Conservation (phyloP, 2,329 filamentous ascomycete species). For the Cordyceps farinosa region DNA sequence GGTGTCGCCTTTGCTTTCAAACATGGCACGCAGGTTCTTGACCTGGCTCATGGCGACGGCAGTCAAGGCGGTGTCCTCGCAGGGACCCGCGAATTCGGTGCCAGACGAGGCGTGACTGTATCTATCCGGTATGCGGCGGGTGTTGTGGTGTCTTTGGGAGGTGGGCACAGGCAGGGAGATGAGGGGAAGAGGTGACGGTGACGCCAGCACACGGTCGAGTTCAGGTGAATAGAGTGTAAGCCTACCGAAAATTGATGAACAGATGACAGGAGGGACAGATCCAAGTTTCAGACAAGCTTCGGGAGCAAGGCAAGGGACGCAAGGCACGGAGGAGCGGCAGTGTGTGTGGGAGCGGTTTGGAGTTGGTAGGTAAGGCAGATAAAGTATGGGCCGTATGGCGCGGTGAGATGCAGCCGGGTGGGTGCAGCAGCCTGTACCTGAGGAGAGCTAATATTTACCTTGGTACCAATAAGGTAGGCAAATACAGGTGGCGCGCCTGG, state of each 20-base stretch:
- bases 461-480: background rate
- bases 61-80: slow-evolving; percentile 15
- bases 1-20: slow-evolving; percentile 67
- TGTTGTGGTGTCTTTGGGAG: slow-evolving; percentile 9
- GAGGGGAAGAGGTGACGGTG: slow-evolving; percentile 4
- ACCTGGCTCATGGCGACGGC: slow-evolving; percentile 60
- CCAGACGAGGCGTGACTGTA: slow-evolving; percentile 9
- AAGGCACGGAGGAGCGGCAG: slow-evolving; percentile 3
- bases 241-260: slow-evolving; percentile 17
- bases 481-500: slow-evolving; percentile 6
- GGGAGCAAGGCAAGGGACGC: slow-evolving; percentile 9
- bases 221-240: slow-evolving; percentile 14
- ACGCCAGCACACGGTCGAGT: slow-evolving; percentile 12
- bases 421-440: background rate
- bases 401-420: slow-evolving; percentile 10
- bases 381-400: background rate
- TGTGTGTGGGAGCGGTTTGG: slow-evolving; percentile 15
- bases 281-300: slow-evolving; percentile 14
- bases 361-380: slow-evolving; percentile 1
- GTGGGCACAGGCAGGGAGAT: slow-evolving; percentile 8
- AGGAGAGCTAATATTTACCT: background rate
- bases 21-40: slow-evolving; percentile 74
- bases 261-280: slow-evolving; percentile 11
- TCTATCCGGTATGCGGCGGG: slow-evolving; percentile 12
- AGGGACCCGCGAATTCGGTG: slow-evolving; percentile 11